Percentiles rank a stretch among this genome's conserved stretches.
Evolutionary conservation across 2,329 filamentous ascomycete species (phyloP).

Genomic region (Fusarium incarnatum): DNA sequence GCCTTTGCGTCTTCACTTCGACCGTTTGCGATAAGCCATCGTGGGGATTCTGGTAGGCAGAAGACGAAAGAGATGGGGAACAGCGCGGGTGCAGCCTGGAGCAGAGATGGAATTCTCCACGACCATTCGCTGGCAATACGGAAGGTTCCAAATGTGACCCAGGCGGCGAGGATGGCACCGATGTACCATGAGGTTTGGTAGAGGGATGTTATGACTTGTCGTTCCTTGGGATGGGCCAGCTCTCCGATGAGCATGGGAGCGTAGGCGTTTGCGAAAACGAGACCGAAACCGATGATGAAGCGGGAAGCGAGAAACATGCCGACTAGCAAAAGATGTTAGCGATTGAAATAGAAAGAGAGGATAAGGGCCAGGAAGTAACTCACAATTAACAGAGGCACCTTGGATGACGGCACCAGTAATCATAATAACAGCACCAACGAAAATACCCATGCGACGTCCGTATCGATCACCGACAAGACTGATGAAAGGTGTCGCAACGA

Average conservation of each 20-base stretch:
- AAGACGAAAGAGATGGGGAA: slow-evolving; percentile 51
- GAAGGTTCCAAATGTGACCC: slow-evolving; percentile 56
- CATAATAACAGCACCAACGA: slow-evolving; percentile 6
- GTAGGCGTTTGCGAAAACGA: slow-evolving; percentile 63
- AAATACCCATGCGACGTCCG: slow-evolving; percentile 11
- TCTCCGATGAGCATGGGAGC: slow-evolving; percentile 66
- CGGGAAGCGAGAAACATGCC: slow-evolving; percentile 66
- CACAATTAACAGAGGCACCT: slow-evolving; percentile 4
- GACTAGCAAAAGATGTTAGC: slow-evolving; percentile 39
- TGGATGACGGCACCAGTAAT: not conserved
- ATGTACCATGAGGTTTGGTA: slow-evolving; percentile 64
- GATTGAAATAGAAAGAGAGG: fast-evolving
- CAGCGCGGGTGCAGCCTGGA: slow-evolving; percentile 36
- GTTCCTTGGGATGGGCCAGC: slow-evolving; percentile 64
- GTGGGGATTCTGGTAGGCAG: slow-evolving; percentile 70
- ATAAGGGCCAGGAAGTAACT: fast-evolving
- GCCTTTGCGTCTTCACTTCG: slow-evolving; percentile 53
- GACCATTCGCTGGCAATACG: slow-evolving; percentile 47
- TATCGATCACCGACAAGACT: slow-evolving; percentile 14
- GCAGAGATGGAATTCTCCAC: slow-evolving; percentile 49
- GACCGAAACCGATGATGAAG: slow-evolving; percentile 65
- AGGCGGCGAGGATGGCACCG: slow-evolving; percentile 57
- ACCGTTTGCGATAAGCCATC: slow-evolving; percentile 63
- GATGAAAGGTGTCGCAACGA: not conserved
- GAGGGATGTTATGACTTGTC: slow-evolving; percentile 63